Percentiles rank a stretch among this genome's conserved stretches.
These are phyloP conservation scores for Salvia hispanica DNA, from an alignment of 257 asterid species.

Conservation along the genomic window DNA sequence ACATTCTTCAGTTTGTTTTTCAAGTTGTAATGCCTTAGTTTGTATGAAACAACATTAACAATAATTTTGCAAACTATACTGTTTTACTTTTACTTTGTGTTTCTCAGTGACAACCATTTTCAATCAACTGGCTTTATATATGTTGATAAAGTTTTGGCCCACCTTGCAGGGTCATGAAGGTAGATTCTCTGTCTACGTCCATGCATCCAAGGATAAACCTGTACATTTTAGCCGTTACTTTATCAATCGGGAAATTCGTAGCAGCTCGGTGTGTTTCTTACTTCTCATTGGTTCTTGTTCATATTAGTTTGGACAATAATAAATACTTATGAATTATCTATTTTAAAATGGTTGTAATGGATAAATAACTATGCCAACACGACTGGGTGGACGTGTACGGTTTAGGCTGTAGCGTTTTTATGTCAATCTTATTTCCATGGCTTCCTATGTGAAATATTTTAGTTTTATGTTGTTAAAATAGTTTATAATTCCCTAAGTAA, in stretches of 20 bases:
- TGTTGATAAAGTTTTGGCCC: slow-evolving; percentile 18
- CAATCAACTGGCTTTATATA: slow-evolving; percentile 18
- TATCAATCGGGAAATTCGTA: slow-evolving; percentile 84
- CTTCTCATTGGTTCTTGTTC: slow-evolving; percentile 19
- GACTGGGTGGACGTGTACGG: background rate
- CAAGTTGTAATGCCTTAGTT: slow-evolving; percentile 11
- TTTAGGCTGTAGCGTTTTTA: background rate
- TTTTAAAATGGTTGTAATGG: slow-evolving; percentile 32
- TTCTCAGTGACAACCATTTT: slow-evolving; percentile 12
- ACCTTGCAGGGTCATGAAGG: slow-evolving; percentile 95
- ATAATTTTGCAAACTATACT: background rate
- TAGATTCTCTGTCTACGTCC: slow-evolving; percentile 92
- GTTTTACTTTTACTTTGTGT: slow-evolving; percentile 23
- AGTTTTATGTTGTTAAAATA: background rate
- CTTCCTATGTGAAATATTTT: slow-evolving; percentile 2
- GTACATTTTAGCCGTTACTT: slow-evolving; percentile 97
- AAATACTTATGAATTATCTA: background rate
- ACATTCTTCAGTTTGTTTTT: slow-evolving; percentile 4
- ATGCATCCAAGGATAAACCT: slow-evolving; percentile 91
- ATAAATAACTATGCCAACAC: slow-evolving; percentile 1
- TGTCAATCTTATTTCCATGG: background rate
- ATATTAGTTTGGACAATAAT: background rate
- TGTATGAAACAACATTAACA: slow-evolving; percentile 5
- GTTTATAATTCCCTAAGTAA: slow-evolving; percentile 6
- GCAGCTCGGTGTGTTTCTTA: slow-evolving; percentile 71